Percentiles rank a stretch among this genome's conserved stretches.
phyloP scores from a whole-genome alignment of 768 basidiomycete genomes.

The Pleurotus tuoliensis region DNA sequence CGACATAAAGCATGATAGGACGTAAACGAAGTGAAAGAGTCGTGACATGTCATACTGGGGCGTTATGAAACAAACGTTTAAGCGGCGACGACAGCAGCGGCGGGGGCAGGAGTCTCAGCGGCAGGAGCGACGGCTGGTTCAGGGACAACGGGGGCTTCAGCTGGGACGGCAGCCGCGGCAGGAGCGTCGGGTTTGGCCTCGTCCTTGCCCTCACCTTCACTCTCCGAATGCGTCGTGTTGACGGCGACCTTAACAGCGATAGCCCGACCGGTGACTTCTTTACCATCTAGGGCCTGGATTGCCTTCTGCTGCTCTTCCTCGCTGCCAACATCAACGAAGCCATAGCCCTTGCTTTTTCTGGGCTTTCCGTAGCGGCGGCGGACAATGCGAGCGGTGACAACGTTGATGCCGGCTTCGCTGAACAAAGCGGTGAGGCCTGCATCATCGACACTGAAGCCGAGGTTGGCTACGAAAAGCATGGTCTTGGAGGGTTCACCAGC shows the following conservation, averaged over 20 bases:
- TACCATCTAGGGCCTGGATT: conserved; percentile 80
- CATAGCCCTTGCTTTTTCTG: conserved; percentile 93
- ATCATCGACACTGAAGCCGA: conserved; percentile 92
- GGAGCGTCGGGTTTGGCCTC: conserved; percentile 18
- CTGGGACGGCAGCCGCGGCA: conserved; percentile 14
- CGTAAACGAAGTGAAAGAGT: conserved; percentile 12
- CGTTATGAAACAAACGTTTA: background rate
- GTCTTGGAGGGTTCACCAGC: conserved; percentile 85
- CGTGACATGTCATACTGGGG: conserved; percentile 3
- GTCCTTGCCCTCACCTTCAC: conserved; percentile 34
- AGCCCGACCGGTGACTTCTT: conserved; percentile 78
- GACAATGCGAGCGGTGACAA: conserved; percentile 87
- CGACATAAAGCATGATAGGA: conserved; percentile 5
- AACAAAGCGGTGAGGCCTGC: conserved; percentile 77
- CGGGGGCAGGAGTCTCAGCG: too few relatives aligned
- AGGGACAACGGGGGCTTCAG: background rate
- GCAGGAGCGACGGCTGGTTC: too few relatives aligned
- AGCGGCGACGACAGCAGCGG: conserved; percentile 18
- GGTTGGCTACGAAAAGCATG: conserved; percentile 95
- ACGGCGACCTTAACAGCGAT: conserved; percentile 97
- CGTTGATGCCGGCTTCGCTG: conserved; percentile 78
- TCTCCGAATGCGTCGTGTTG: conserved; percentile 68
- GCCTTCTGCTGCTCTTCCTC: conserved; percentile 92
- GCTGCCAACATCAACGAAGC: conserved; percentile 91
- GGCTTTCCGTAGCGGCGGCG: conserved; percentile 79